These are phyloP conservation scores for Rhododendron henanense DNA, from an alignment of 148 eudicot genomes.

Conservation along the genomic window DNA sequence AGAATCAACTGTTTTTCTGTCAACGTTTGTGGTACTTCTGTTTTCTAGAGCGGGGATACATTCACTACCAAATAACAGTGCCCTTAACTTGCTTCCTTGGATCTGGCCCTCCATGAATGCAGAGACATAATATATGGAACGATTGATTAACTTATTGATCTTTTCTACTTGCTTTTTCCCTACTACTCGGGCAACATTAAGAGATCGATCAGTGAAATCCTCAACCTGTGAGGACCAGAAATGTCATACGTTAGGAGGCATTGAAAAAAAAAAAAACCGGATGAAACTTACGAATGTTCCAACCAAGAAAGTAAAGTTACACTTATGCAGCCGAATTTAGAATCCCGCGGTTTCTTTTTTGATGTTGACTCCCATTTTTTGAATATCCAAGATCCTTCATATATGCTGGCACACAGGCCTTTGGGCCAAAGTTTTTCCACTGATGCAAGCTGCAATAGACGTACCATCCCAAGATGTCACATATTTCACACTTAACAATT, in stretches of 20 bases:
- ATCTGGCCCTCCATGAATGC: slow-evolving; percentile 45
- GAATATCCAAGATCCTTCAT: slow-evolving; percentile 59
- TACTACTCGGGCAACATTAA: slow-evolving; percentile 78
- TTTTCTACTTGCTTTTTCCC: slow-evolving; percentile 23
- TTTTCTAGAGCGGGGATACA: background rate
- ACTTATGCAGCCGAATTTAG: slow-evolving; percentile 40
- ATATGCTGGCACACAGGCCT: slow-evolving; percentile 75
- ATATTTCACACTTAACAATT: background rate
- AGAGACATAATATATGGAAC: slow-evolving; percentile 35
- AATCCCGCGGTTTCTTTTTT: slow-evolving; percentile 28
- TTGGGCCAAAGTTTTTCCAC: slow-evolving; percentile 54
- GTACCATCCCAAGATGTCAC: background rate
- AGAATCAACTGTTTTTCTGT: background rate
- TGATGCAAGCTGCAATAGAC: slow-evolving; percentile 53
- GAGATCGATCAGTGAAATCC: slow-evolving; percentile 77
- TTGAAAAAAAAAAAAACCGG: background rate
- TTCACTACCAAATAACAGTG: slow-evolving; percentile 42
- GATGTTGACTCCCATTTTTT: slow-evolving; percentile 33
- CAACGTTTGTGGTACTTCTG: background rate
- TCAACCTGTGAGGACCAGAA: slow-evolving; percentile 52
- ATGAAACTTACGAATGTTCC: background rate
- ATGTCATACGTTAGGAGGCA: background rate
- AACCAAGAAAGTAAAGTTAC: slow-evolving; percentile 34
- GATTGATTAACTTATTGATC: slow-evolving; percentile 49
- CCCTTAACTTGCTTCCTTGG: slow-evolving; percentile 30